Evolutionary conservation across 2,329 filamentous ascomycete genomes (phyloP).

Genomic region (Aspergillus sp.): DNA sequence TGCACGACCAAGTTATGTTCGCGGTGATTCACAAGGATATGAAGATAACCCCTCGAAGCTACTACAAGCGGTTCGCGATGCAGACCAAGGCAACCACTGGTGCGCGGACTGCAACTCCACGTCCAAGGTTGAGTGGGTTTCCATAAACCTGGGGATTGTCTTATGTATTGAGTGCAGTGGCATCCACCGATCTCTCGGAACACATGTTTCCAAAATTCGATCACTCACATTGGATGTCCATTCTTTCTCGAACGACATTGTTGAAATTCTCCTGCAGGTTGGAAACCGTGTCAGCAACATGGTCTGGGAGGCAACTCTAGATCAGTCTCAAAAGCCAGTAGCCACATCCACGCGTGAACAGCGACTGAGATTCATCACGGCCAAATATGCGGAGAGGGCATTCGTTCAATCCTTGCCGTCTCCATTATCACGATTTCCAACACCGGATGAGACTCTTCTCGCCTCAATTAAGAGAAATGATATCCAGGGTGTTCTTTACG

Average conservation of each 20-base stretch:
- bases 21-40: conserved; percentile 68
- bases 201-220: conserved; percentile 95
- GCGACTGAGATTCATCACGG: conserved; percentile 88
- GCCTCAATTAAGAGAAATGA: conserved; percentile 96
- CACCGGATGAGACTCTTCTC: conserved; percentile 82
- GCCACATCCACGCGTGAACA: conserved; percentile 83
- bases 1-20: conserved; percentile 71
- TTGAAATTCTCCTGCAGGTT: conserved; percentile 86
- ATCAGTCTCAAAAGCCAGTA: conserved; percentile 69
- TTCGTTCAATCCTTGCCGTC: conserved; percentile 74
- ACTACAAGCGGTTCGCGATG: conserved; percentile 81
- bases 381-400: conserved; percentile 84
- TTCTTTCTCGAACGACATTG: conserved; percentile 94
- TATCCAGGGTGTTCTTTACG: conserved; percentile 88
- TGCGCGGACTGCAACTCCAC: conserved; percentile 94
- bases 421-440: conserved; percentile 72
- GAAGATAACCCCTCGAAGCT: conserved; percentile 85
- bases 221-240: conserved; percentile 94
- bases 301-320: conserved; percentile 88
- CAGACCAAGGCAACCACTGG: conserved; percentile 87
- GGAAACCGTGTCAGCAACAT: conserved; percentile 95
- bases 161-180: conserved; percentile 98
- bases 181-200: conserved; percentile 92
- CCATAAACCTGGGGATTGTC: conserved; percentile 94
- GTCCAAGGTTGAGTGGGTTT: conserved; percentile 96